Evolutionary conservation across 768 basidiomycete genomes (phyloP).

Genomic region (Pleurotus tuoliensis): DNA sequence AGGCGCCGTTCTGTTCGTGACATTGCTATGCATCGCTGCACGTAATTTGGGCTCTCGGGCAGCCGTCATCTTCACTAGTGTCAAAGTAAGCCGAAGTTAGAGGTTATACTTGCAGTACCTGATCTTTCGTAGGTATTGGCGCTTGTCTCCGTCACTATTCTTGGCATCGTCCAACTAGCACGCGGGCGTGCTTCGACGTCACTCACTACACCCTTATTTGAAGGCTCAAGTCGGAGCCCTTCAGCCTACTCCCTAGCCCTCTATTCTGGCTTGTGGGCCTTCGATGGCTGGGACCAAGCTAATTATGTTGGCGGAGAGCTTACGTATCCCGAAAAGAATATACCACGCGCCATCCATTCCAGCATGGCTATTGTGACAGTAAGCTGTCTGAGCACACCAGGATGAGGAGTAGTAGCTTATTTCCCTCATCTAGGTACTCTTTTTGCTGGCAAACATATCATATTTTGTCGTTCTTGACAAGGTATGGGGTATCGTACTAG

Average conservation of each 20-base stretch:
- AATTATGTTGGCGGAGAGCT: conserved; percentile 93
- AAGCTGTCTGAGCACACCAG: conserved; percentile 21
- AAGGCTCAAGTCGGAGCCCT: conserved; percentile 70
- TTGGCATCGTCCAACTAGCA: conserved; percentile 75
- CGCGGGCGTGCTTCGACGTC: conserved; percentile 70
- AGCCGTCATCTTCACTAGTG: conserved; percentile 80
- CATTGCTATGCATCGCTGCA: conserved; percentile 74
- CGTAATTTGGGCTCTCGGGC: conserved; percentile 75
- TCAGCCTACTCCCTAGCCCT: conserved; percentile 89
- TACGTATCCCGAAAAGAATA: conserved; percentile 73
- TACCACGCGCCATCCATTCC: conserved; percentile 85
- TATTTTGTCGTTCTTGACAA: conserved; percentile 94
- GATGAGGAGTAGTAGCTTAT: conserved; percentile 5
- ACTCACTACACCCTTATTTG: conserved; percentile 65
- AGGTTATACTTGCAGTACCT: background rate
- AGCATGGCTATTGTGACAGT: conserved; percentile 85
- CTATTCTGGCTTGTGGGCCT: conserved; percentile 94
- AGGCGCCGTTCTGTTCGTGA: conserved; percentile 67
- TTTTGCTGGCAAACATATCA: conserved; percentile 78
- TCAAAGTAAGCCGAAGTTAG: conserved; percentile 56
- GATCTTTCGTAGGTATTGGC: conserved; percentile 47
- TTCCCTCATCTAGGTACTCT: conserved; percentile 50
- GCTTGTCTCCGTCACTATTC: conserved; percentile 67
- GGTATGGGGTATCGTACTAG: conserved; percentile 28
- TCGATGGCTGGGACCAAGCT: conserved; percentile 94